Evolutionary conservation across 2,329 filamentous ascomycete genomes (phyloP).

Genomic region (Pseudogymnoascus sp.): DNA sequence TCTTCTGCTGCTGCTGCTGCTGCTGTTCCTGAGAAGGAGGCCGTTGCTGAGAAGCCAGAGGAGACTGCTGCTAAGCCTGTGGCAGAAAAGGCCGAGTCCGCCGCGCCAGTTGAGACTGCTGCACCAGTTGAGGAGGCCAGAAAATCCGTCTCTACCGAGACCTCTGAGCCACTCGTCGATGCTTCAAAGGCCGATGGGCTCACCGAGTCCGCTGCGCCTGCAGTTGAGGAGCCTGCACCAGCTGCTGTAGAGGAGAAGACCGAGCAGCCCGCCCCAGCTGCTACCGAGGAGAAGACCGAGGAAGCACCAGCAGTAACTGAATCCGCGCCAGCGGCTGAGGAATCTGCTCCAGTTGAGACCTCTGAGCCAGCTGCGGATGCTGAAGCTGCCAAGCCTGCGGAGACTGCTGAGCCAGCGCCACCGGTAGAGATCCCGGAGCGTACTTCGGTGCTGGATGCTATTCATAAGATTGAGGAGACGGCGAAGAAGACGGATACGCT

Average conservation of each 20-base stretch:
- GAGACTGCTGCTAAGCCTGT: neutral
- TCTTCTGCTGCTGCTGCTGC: neutral
- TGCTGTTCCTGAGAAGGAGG: neutral
- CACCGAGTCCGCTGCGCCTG: neutral
- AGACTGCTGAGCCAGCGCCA: neutral
- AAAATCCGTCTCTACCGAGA: neutral
- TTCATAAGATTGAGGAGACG: conserved; percentile 3
- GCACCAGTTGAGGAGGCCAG: neutral
- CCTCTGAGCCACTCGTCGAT: neutral
- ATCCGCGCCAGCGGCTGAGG: neutral
- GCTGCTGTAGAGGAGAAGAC: neutral
- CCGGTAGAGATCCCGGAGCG: neutral
- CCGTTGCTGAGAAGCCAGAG: neutral
- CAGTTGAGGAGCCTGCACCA: neutral
- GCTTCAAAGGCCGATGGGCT: neutral
- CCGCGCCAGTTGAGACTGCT: neutral
- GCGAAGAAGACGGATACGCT: neutral
- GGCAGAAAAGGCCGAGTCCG: neutral
- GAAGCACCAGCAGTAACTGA: neutral
- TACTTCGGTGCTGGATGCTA: neutral
- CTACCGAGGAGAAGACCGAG: neutral
- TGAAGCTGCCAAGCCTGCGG: neutral
- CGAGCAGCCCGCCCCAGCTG: neutral
- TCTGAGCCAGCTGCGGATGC: neutral
- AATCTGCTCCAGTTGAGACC: neutral